A percentile compares a stretch with the other conserved stretches of the same genome.
These are phyloP conservation scores for Gynandropsis gynandra DNA, from an alignment of 345 rosid genomes.

Conservation along the genomic window DNA sequence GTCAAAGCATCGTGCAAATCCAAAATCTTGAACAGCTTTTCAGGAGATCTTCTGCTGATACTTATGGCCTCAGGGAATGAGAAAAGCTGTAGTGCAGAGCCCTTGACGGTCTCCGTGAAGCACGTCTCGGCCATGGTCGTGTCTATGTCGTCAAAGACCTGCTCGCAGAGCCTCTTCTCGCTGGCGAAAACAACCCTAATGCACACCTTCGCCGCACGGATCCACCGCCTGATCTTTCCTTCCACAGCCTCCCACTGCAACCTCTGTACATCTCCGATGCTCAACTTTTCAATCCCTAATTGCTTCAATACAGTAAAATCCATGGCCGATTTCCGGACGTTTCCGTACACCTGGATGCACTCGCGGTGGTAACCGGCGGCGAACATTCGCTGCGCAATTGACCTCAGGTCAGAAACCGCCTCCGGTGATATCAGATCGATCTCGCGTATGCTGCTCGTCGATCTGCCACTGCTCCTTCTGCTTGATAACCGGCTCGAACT, in stretches of 20 bases:
- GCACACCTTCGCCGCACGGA: constrained; percentile 75
- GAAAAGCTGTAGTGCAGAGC: constrained; percentile 71
- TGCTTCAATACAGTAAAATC: constrained; percentile 59
- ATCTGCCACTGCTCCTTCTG: constrained; percentile 23
- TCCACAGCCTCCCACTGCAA: constrained; percentile 78
- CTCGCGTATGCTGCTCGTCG: constrained; percentile 27
- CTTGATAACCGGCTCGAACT: constrained; percentile 29
- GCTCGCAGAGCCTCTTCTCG: constrained; percentile 75
- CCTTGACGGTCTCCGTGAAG: constrained; percentile 83
- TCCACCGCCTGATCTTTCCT: constrained; percentile 79
- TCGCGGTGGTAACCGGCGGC: constrained; percentile 24
- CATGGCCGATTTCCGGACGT: constrained; percentile 66
- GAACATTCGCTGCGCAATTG: constrained; percentile 27
- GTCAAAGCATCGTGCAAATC: constrained; percentile 78
- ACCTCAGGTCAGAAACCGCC: constrained; percentile 27
- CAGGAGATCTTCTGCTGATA: constrained; percentile 84
- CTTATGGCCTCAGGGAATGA: constrained; percentile 93
- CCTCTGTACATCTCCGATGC: constrained; percentile 85
- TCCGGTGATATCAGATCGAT: constrained; percentile 25
- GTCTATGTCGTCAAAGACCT: constrained; percentile 52
- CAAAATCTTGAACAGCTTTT: constrained; percentile 86
- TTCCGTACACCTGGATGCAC: constrained; percentile 53
- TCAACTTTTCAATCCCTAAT: constrained; percentile 72
- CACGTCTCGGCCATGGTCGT: constrained; percentile 53
- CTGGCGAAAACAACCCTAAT: constrained; percentile 73